Evolutionary conservation across 352 stramenopile species (phyloP), one percentile per base, ranked within the genome.

Genomic region (Phytophthora cryptogea): DNA sequence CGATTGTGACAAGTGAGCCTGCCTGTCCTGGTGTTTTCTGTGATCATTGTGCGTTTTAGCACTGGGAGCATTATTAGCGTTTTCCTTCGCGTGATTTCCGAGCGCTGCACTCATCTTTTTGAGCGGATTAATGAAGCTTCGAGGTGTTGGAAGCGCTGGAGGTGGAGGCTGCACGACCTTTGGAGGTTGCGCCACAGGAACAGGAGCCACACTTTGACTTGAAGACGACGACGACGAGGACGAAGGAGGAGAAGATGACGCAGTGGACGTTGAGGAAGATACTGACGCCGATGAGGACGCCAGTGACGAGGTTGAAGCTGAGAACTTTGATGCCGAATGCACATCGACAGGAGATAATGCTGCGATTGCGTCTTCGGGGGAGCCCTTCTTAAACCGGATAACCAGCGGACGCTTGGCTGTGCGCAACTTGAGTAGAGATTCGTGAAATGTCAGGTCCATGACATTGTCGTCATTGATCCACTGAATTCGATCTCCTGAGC

Each of bases 391-490:
- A 61, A 95, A 94, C 28, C 86, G 84, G 68, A 95, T 89, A 16
- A 93, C 74, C 2, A 95, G 71, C 27, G 86, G 86, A 1, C 86
- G 68, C 63, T 94, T 94, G 11, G 86, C 86, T 13, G 81, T 93
- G 8, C 86, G 84, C 36, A 95, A 64, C 67, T 93, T 94, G 0
- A 92, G 74, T n/a, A 95, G 55, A 1, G 84, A 72, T 23, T 94
- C 86, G 60, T 94, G 81, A 71, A 95, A 95, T 14, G 76, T 80
- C 40, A 95, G 36, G 6, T 82, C 82, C 11, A 81, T 74, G 2
- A 84, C 86, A 30, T 66, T 71, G 26, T 95, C 86, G 37, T 94
- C 86, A 53, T 95, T 95, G 52, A 95, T 93, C 83, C 82, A 94
- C 37, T 78, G 63, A 41, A 95, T 78, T 4, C 71, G 57, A 53